phyloP scores from a whole-genome alignment of 2,329 filamentous ascomycete species.

The Whalleya microplaca region DNA sequence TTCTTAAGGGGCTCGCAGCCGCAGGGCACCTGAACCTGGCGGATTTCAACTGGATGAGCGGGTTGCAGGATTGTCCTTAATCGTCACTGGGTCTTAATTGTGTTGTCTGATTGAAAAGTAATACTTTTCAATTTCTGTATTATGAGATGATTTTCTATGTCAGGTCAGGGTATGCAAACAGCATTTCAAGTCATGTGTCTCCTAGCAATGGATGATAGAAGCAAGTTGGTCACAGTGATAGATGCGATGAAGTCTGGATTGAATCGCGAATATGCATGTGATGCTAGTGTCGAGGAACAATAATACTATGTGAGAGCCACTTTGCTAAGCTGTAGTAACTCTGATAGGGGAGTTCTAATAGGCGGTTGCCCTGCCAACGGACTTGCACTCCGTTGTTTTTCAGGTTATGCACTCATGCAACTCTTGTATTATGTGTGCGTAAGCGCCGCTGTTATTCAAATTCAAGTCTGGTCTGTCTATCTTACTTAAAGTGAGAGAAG shows the following conservation, averaged over 20 bases:
- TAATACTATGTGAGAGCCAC: no score
- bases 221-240: conserved; percentile 5
- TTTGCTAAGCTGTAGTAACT: no score
- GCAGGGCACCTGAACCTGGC: conserved; percentile 1
- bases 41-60: conserved; percentile 13
- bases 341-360: neutral
- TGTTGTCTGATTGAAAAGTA: neutral
- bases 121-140: neutral
- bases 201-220: conserved; percentile 2
- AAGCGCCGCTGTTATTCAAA: neutral
- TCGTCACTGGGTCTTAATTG: neutral
- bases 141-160: neutral
- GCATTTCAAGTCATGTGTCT: neutral
- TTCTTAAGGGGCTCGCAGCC: conserved; percentile 3
- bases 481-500: neutral
- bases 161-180: no score
- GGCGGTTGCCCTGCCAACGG: conserved; percentile 19
- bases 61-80: neutral
- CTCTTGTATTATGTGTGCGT: no score
- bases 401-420: neutral
- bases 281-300: conserved; percentile 7
- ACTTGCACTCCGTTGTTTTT: conserved; percentile 13
- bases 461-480: neutral
- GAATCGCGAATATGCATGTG: conserved; percentile 7
- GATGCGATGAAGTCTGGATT: conserved; percentile 5